phyloP scores from a whole-genome alignment of 2,329 filamentous ascomycete genomes.

The Domatiomyces globalis region DNA sequence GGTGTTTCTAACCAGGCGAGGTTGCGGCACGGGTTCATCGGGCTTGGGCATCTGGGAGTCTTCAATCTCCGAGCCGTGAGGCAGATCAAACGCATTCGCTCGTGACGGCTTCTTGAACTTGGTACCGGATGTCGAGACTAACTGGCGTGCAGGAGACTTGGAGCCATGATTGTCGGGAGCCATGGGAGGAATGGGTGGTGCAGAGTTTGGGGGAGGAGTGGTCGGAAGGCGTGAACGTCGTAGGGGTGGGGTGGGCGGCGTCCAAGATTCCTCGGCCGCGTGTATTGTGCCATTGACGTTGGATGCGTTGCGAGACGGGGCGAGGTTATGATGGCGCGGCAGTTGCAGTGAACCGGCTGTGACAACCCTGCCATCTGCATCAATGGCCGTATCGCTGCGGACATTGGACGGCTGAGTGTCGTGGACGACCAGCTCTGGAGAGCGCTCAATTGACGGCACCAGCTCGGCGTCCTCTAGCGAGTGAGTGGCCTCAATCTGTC shows the following conservation, averaged over 20 bases:
- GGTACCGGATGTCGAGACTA: conserved; percentile 7
- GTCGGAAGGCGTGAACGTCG: conserved; percentile 1
- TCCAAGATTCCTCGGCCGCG: neutral
- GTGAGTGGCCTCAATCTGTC: conserved; percentile 8
- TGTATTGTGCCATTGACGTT: neutral
- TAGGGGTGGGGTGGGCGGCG: neutral
- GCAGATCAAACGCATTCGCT: conserved; percentile 8
- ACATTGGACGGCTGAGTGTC: neutral
- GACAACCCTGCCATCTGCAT: neutral
- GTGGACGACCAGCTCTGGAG: neutral
- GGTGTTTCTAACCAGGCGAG: conserved; percentile 12
- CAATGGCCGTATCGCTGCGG: neutral
- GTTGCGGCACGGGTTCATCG: neutral
- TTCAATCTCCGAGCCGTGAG: conserved; percentile 16
- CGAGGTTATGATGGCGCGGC: neutral
- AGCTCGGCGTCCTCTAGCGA: neutral
- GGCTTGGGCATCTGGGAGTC: conserved; percentile 14
- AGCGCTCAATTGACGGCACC: neutral
- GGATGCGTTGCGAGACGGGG: neutral
- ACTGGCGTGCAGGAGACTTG: conserved; percentile 1
- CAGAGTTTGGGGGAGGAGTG: conserved; percentile 1
- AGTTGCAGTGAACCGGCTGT: neutral
- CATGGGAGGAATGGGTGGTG: neutral
- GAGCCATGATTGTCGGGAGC: conserved; percentile 1
- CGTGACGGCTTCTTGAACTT: conserved; percentile 12